Evolutionary conservation across 768 basidiomycete genomes (phyloP).

Genomic region (Boletus barrowsii): DNA sequence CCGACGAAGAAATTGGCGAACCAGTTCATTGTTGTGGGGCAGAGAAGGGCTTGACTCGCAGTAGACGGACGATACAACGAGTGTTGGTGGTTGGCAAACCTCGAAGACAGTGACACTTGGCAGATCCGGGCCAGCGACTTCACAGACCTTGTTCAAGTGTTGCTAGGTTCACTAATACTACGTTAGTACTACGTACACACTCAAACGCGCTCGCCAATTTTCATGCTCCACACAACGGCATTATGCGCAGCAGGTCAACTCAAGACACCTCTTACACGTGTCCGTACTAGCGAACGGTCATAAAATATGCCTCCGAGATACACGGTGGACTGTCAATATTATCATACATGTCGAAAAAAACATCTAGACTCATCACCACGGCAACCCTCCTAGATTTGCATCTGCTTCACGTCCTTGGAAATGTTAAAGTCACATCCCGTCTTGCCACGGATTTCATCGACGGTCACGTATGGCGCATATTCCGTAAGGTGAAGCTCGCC

Average conservation of each 20-base stretch:
- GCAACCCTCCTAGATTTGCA: constrained; percentile 30
- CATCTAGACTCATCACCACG: constrained; percentile 1
- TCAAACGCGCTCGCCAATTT: constrained; percentile 4
- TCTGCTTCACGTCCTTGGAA: constrained; percentile 46
- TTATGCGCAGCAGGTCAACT: constrained; percentile 8
- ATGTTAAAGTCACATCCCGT: constrained; percentile 78
- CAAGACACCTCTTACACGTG: constrained; percentile 4
- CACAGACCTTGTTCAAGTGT: background rate
- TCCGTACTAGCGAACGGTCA: background rate
- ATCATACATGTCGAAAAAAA: background rate
- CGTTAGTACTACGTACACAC: background rate
- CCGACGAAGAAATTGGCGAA: constrained; percentile 61
- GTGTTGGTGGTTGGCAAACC: background rate
- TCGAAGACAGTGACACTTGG: background rate
- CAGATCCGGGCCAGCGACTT: background rate
- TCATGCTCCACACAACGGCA: constrained; percentile 19
- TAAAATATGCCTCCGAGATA: background rate
- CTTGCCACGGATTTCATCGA: constrained; percentile 80
- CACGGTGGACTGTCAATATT: background rate
- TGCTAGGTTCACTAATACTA: background rate
- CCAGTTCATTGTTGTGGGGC: constrained; percentile 61
- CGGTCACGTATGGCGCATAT: constrained; percentile 68
- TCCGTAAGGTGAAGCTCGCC: constrained; percentile 74
- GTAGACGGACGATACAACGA: background rate
- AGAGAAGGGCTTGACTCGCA: constrained; percentile 2